Conservation (phyloP, 192 early-diverging fungal genomes). For the Haplosporangium gracile region DNA sequence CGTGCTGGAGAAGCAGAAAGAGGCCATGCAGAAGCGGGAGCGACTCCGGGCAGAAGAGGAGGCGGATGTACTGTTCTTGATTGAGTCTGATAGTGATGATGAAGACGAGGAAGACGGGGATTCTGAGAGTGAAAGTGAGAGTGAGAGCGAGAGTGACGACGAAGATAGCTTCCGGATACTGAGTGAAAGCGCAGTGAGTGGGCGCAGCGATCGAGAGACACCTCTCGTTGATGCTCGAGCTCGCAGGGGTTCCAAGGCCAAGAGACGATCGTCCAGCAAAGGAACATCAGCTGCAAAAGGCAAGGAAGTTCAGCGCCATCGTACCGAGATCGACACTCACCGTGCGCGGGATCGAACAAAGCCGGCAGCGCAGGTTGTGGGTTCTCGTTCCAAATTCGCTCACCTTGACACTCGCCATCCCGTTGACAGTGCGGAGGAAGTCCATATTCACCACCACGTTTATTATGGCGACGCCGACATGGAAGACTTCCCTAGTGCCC, state of each 20-base stretch:
- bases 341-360: not conserved
- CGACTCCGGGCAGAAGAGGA: constrained; percentile 15
- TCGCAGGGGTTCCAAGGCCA: not conserved
- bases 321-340: not conserved
- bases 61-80: constrained; percentile 22
- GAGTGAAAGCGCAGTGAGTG: not conserved
- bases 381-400: constrained; percentile 15
- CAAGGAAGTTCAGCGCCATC: not conserved
- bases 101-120: constrained; percentile 20
- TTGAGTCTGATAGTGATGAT: constrained; percentile 30
- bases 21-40: constrained; percentile 8
- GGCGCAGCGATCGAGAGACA: not conserved
- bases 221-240: not conserved
- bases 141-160: constrained; percentile 17
- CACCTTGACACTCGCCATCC: constrained; percentile 3
- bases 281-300: not conserved
- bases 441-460: constrained; percentile 48
- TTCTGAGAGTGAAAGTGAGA: constrained; percentile 15
- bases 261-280: not conserved
- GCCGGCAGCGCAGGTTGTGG: not conserved
- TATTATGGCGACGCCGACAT: constrained; percentile 23
- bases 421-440: constrained; percentile 36
- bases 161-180: not conserved
- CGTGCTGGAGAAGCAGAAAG: constrained; percentile 24
- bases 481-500: not conserved